These are phyloP conservation scores for Sideroxylon spinosum DNA, from an alignment of 179 eudicot genomes.

Conservation along the genomic window DNA sequence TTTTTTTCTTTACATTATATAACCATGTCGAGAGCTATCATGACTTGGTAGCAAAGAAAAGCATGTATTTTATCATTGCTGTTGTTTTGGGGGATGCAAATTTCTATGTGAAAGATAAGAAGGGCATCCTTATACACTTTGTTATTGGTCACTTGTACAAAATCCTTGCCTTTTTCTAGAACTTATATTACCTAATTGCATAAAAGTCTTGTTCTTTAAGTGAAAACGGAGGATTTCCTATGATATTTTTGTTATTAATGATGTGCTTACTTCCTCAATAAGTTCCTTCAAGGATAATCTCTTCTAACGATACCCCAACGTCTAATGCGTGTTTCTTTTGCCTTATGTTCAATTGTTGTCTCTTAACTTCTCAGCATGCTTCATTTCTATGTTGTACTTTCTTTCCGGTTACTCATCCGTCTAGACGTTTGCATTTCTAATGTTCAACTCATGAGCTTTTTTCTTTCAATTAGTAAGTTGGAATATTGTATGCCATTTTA, in stretches of 20 bases:
- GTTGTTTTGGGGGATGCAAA: slow-evolving; percentile 45
- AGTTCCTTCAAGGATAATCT: not conserved
- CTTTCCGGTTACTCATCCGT: not conserved
- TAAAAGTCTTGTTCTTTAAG: not conserved
- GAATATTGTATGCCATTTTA: not conserved
- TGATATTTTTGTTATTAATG: not conserved
- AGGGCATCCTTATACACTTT: slow-evolving; percentile 21
- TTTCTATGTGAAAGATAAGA: slow-evolving; percentile 39
- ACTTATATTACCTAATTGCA: not conserved
- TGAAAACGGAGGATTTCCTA: not conserved
- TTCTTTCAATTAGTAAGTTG: not conserved
- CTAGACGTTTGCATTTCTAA: not conserved
- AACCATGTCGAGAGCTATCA: slow-evolving; percentile 49
- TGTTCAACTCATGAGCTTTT: not conserved
- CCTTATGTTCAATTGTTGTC: not conserved
- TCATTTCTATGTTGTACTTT: not conserved
- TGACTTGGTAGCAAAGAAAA: slow-evolving; percentile 43
- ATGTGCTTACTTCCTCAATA: not conserved
- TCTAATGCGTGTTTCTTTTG: not conserved
- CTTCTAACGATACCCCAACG: not conserved
- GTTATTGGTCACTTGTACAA: slow-evolving; percentile 20
- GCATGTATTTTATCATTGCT: slow-evolving; percentile 39
- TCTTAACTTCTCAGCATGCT: not conserved
- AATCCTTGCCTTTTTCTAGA: not conserved
- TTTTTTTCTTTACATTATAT: no score